Evolutionary conservation across 768 basidiomycete genomes (phyloP).

Genomic region (Pilatotrama ljubarskyi): DNA sequence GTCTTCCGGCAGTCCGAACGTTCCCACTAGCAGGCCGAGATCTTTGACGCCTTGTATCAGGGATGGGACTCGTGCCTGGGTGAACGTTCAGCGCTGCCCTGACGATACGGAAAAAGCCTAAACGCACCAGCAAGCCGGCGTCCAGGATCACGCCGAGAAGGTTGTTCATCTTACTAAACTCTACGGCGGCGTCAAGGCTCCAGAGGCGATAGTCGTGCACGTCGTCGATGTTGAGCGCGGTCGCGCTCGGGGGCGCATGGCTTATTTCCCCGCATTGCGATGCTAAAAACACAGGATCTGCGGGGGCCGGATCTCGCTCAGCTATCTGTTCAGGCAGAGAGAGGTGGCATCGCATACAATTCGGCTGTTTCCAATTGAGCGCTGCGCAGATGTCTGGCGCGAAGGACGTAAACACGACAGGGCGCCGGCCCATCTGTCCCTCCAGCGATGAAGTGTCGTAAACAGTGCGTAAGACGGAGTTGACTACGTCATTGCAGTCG

Average conservation of each 20-base stretch:
- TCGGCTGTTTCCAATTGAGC: slow-evolving; percentile 99
- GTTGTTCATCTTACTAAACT: slow-evolving; percentile 92
- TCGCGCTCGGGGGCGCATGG: slow-evolving; percentile 39
- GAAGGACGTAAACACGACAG: slow-evolving; percentile 91
- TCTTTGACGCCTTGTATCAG: slow-evolving; percentile 87
- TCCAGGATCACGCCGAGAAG: slow-evolving; percentile 90
- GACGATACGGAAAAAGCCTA: neutral
- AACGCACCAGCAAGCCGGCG: slow-evolving; percentile 76
- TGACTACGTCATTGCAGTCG: slow-evolving; percentile 81
- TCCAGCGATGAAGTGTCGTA: slow-evolving; percentile 64
- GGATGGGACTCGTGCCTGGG: slow-evolving; percentile 83
- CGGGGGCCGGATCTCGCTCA: slow-evolving; percentile 8
- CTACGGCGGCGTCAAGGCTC: slow-evolving; percentile 88
- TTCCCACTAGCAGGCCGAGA: slow-evolving; percentile 83
- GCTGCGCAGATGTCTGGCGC: slow-evolving; percentile 87
- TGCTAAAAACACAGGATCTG: slow-evolving; percentile 95
- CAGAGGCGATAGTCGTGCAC: slow-evolving; percentile 52
- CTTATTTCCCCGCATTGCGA: slow-evolving; percentile 76
- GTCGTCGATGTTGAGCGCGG: slow-evolving; percentile 39
- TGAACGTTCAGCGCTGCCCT: slow-evolving; percentile 3
- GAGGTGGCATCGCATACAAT: slow-evolving; percentile 61
- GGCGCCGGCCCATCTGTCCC: slow-evolving; percentile 58
- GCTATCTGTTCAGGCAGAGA: slow-evolving; percentile 1
- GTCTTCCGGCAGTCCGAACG: slow-evolving; percentile 63
- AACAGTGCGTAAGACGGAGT: slow-evolving; percentile 81